Evolutionary conservation across 177 flowering plant genomes (phyloP).

Genomic region (Vitis hybrid): DNA sequence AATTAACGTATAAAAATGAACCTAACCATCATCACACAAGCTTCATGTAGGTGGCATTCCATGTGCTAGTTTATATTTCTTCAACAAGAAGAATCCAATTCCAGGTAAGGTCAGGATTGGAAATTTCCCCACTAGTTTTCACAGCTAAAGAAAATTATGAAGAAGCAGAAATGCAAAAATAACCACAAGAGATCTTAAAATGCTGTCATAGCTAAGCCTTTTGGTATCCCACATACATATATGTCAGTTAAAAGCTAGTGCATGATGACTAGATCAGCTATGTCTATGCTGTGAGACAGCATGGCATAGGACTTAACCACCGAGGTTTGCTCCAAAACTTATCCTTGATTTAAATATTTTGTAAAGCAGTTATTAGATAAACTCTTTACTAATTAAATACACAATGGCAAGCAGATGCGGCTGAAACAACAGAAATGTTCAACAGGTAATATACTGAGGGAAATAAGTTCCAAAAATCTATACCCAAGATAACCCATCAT

Average conservation of each 20-base stretch:
- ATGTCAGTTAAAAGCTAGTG: no score
- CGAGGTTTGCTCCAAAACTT: no score
- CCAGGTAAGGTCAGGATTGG: not conserved
- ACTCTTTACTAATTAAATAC: not conserved
- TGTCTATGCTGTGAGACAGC: no score
- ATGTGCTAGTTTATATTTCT: not conserved
- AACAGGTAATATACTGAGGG: not conserved
- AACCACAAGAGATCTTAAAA: no score
- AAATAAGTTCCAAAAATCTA: slow-evolving; percentile 8
- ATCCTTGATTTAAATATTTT: no score
- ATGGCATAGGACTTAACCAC: no score
- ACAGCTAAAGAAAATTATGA: not conserved
- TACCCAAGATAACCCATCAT: slow-evolving; percentile 99
- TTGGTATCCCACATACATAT: no score
- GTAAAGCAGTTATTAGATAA: no score
- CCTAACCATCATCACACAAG: not conserved
- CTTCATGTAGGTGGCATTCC: not conserved
- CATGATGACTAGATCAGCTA: no score
- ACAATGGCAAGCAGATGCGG: not conserved
- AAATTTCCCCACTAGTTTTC: not conserved
- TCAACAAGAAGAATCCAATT: not conserved
- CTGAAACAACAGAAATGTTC: not conserved
- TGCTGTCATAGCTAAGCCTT: no score
- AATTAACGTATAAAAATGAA: not conserved
- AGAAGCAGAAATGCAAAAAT: no score